Conservation (phyloP, 768 basidiomycete genomes). For the Pisolithus microcarpus region DNA sequence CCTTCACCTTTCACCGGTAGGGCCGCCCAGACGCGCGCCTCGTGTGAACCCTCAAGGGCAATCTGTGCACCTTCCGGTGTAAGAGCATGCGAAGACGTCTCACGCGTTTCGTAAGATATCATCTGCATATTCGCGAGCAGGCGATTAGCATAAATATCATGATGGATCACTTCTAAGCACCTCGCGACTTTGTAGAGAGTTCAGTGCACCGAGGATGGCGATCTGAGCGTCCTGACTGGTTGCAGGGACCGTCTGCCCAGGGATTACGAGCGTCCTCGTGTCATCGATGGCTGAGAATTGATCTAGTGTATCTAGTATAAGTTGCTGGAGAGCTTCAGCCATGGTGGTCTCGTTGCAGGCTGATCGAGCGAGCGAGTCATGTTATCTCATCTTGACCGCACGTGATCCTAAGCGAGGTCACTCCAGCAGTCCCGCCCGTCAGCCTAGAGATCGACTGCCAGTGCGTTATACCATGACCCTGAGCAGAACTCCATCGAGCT, state of each 20-base stretch:
- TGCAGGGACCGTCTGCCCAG: conserved; percentile 52
- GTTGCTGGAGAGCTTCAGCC: conserved; percentile 75
- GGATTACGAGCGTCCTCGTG: conserved; percentile 60
- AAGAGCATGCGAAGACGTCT: conserved; percentile 63
- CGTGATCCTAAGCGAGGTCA: neutral
- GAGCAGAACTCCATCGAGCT: conserved; percentile 3
- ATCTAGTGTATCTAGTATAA: conserved; percentile 69
- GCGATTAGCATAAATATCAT: conserved; percentile 8
- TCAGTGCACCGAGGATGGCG: conserved; percentile 81
- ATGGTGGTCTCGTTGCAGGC: conserved; percentile 30
- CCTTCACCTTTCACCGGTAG: conserved; percentile 69
- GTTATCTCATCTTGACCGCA: neutral
- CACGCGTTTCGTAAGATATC: conserved; percentile 74
- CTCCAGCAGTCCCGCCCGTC: too few relatives aligned
- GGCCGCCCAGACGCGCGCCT: conserved; percentile 88
- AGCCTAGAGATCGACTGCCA: neutral
- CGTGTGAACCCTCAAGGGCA: conserved; percentile 79
- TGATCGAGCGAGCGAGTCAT: conserved; percentile 3
- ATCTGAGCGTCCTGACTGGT: conserved; percentile 73
- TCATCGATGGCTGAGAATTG: conserved; percentile 50
- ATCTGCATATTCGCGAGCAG: conserved; percentile 44
- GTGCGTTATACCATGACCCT: conserved; percentile 10
- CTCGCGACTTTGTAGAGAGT: conserved; percentile 82
- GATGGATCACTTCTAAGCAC: conserved; percentile 31
- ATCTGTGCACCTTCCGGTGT: conserved; percentile 82